Evolutionary conservation across 257 asterid species (phyloP).

Genomic region (Penstemon newberryi): DNA sequence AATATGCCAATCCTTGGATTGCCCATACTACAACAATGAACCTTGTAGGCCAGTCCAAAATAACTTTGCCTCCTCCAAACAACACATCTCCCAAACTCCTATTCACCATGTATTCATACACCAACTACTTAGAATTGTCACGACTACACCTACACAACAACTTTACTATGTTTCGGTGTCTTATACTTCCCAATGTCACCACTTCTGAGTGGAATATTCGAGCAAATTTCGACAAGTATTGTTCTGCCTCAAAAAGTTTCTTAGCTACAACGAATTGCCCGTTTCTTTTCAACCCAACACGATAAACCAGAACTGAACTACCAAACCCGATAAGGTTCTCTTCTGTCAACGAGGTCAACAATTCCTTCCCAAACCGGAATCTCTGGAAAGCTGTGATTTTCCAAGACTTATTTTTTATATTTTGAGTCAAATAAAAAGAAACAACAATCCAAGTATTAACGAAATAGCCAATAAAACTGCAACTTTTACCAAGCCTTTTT

Average conservation of each 20-base stretch:
- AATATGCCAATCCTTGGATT: no score
- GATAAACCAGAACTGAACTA: no score
- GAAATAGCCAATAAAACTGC: slow-evolving; percentile 54
- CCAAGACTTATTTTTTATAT: slow-evolving; percentile 55
- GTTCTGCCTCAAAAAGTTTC: slow-evolving; percentile 62
- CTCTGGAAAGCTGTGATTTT: slow-evolving; percentile 64
- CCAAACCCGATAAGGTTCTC: slow-evolving; percentile 75
- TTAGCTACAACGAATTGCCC: slow-evolving; percentile 81
- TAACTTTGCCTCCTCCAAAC: slow-evolving; percentile 37
- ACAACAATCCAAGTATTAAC: slow-evolving; percentile 40
- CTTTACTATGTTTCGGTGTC: slow-evolving; percentile 72
- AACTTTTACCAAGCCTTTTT: slow-evolving; percentile 40
- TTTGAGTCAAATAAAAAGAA: slow-evolving; percentile 44
- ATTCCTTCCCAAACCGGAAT: slow-evolving; percentile 52
- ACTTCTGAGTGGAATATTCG: slow-evolving; percentile 53
- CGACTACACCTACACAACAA: slow-evolving; percentile 62
- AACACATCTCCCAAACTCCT: slow-evolving; percentile 70
- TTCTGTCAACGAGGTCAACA: slow-evolving; percentile 41
- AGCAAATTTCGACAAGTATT: slow-evolving; percentile 43
- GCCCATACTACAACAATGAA: no score
- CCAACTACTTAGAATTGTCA: slow-evolving; percentile 61
- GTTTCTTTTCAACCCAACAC: slow-evolving; percentile 62
- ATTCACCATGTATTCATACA: slow-evolving; percentile 63
- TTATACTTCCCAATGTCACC: slow-evolving; percentile 49
- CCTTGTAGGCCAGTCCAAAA: no score